Percentiles rank a stretch among this genome's conserved stretches.
phyloP scores from a whole-genome alignment of 352 stramenopile species.

The Blastocystis hominis region DNA sequence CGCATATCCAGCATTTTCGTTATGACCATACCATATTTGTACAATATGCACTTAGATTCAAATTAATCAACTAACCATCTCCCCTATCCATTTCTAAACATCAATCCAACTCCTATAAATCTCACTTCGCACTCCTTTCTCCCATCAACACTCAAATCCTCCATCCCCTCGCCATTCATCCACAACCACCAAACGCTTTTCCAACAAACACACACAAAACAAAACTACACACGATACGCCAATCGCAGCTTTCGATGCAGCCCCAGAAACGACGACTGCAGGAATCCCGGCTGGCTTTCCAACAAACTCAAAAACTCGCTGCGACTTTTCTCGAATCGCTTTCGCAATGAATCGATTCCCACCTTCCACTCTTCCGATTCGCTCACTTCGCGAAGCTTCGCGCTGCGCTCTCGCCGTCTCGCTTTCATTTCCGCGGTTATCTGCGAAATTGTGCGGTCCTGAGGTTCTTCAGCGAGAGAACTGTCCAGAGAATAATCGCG shows the following conservation, averaged over 20 bases:
- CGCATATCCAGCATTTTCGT: too few relatives aligned
- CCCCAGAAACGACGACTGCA: conserved; percentile 7
- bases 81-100: too few relatives aligned
- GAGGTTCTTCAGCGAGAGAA: background rate
- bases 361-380: background rate
- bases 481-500: background rate
- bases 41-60: too few relatives aligned
- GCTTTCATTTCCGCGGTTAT: background rate
- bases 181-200: background rate
- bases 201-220: too few relatives aligned
- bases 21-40: too few relatives aligned
- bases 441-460: background rate
- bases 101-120: background rate
- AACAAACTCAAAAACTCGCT: background rate
- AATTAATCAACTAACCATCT: too few relatives aligned
- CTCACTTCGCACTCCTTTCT: background rate
- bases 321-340: background rate
- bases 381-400: background rate
- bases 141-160: background rate
- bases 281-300: background rate
- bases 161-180: background rate
- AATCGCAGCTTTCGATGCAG: conserved; percentile 7
- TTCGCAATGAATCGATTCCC: background rate
- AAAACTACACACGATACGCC: background rate
- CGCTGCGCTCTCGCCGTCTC: background rate